Percentiles rank a stretch among this genome's conserved stretches.
Evolutionary conservation across 371 early-diverging fungal species (phyloP).

Genomic region (Rhizopus arrhizus): DNA sequence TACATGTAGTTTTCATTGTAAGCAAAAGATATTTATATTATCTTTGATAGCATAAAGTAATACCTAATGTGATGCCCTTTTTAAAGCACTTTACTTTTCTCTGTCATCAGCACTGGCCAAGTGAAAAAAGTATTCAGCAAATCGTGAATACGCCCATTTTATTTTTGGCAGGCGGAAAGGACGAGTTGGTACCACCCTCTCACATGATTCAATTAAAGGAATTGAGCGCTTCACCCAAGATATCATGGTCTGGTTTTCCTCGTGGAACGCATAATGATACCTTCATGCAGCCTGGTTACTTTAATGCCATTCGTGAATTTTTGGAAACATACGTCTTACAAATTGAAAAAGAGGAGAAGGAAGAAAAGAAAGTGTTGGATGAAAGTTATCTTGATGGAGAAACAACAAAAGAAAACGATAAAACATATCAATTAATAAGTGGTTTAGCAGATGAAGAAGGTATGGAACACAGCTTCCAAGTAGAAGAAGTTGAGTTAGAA

Average conservation of each 20-base stretch:
- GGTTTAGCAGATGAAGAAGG: conserved; percentile 41
- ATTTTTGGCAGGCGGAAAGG: conserved; percentile 81
- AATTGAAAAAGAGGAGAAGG: conserved; percentile 23
- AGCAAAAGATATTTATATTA: neutral
- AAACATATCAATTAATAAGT: conserved; percentile 42
- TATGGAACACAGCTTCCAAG: conserved; percentile 32
- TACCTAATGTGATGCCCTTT: conserved; percentile 84
- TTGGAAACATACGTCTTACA: conserved; percentile 21
- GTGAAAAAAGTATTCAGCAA: conserved; percentile 70
- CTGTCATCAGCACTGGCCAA: conserved; percentile 89
- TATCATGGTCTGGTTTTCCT: conserved; percentile 63
- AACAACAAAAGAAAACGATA: conserved; percentile 15
- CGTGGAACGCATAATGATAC: conserved; percentile 87
- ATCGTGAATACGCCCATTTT: conserved; percentile 78
- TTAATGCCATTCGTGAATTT: conserved; percentile 66
- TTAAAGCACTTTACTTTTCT: conserved; percentile 73
- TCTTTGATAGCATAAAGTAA: conserved; percentile 71
- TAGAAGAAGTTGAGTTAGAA: conserved; percentile 25
- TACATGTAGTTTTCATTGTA: neutral
- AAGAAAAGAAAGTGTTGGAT: conserved; percentile 19
- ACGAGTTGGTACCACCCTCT: conserved; percentile 86
- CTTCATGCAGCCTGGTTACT: conserved; percentile 84
- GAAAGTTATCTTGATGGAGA: conserved; percentile 26
- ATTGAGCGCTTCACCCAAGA: conserved; percentile 55
- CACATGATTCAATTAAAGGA: conserved; percentile 84